Percentiles rank a stretch among this genome's conserved stretches.
Conservation (phyloP, 495 filamentous ascomycete genomes). For the Penicillium coffeae region DNA sequence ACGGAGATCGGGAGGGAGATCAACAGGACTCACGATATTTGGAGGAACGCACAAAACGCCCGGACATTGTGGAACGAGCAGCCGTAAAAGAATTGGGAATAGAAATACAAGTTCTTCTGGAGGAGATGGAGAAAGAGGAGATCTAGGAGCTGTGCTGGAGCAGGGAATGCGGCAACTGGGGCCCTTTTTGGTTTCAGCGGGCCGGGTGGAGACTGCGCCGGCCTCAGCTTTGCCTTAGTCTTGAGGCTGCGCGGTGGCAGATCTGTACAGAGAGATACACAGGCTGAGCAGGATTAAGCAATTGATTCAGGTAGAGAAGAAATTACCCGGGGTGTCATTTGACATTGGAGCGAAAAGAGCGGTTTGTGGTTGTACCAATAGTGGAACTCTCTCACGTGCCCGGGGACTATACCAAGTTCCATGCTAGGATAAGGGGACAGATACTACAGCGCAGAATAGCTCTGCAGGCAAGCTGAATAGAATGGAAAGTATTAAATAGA, state of each 20-base stretch:
- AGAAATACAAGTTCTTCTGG: slow-evolving; percentile 11
- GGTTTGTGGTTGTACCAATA: not conserved
- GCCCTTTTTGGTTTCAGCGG: slow-evolving; percentile 24
- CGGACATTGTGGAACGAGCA: slow-evolving; percentile 62
- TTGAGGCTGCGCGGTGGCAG: not conserved
- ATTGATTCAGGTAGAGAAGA: no score
- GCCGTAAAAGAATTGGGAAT: slow-evolving; percentile 3
- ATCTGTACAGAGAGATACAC: not conserved
- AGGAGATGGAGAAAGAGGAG: slow-evolving; percentile 18
- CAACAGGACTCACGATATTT: slow-evolving; percentile 81
- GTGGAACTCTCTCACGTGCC: no score
- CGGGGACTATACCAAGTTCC: no score
- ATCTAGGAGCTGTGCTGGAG: slow-evolving; percentile 12
- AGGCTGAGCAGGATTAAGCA: not conserved
- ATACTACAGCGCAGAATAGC: no score
- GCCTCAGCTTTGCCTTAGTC: not conserved
- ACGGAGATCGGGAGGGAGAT: slow-evolving; percentile 11
- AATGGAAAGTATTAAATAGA: no score
- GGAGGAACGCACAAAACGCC: slow-evolving; percentile 95
- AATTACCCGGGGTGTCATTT: no score
- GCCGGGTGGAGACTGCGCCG: slow-evolving; percentile 27
- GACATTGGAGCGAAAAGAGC: no score
- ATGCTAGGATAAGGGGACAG: no score
- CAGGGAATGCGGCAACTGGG: slow-evolving; percentile 28
- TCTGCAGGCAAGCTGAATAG: no score